Percentiles rank a stretch among this genome's conserved stretches.
Conservation (phyloP, 768 basidiomycete species). For the Royoungia palumana region DNA sequence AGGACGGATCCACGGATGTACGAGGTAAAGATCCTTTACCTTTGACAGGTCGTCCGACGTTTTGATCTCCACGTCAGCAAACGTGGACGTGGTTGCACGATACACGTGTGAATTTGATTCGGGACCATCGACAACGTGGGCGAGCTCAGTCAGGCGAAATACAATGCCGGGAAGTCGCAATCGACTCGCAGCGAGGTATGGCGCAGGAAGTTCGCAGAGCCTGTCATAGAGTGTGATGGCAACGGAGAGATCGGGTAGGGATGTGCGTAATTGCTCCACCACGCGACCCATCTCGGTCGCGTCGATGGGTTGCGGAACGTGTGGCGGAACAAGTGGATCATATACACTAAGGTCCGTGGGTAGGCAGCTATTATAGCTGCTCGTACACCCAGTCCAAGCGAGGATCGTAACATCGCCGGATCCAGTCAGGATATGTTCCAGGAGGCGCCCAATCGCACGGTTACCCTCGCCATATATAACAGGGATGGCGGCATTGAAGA, state of each 20-base stretch:
- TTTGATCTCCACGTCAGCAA: constrained; percentile 10
- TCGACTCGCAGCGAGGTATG: not conserved
- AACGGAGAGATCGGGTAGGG: not conserved
- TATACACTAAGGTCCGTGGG: constrained; percentile 4
- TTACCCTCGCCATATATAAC: not conserved
- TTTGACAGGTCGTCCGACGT: not conserved
- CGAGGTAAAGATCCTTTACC: not conserved
- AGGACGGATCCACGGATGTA: constrained; percentile 1
- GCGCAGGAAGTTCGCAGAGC: not conserved
- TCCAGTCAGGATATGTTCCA: constrained; percentile 1
- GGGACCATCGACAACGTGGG: not conserved
- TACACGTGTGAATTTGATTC: not conserved
- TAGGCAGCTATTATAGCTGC: constrained; percentile 3
- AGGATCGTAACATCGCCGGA: constrained; percentile 1
- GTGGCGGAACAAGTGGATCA: not conserved
- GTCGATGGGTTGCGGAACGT: constrained; percentile 1
- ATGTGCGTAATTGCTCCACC: not conserved
- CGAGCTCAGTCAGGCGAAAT: not conserved
- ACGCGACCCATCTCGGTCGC: not conserved
- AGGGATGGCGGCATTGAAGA: not conserved
- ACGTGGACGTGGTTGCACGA: not conserved
- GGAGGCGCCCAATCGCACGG: not conserved
- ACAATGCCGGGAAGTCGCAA: constrained; percentile 2
- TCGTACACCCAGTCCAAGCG: constrained; percentile 1
- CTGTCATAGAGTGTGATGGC: not conserved